Evolutionary conservation across 1,139 yeast species (phyloP).

Genomic region (Pneumocystis wakefieldiae): DNA sequence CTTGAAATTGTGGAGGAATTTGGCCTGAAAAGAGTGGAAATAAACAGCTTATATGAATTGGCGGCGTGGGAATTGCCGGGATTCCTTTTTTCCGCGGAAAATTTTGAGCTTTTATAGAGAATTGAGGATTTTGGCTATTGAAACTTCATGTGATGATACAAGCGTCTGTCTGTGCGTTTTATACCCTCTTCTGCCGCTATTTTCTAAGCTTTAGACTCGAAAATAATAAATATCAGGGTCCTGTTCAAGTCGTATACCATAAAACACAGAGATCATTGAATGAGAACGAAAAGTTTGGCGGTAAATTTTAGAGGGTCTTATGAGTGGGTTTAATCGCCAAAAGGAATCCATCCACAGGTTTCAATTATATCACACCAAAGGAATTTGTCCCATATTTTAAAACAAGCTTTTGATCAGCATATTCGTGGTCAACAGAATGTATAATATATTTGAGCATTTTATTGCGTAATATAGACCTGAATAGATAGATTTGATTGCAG

Average conservation of each 20-base stretch:
- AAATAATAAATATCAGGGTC: constrained; percentile 24
- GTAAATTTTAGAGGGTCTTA: background rate
- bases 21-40: background rate
- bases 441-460: constrained; percentile 23
- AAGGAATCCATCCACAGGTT: constrained; percentile 63
- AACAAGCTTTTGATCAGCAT: constrained; percentile 46
- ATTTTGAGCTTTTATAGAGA: background rate
- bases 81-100: background rate
- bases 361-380: constrained; percentile 35
- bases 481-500: constrained; percentile 63
- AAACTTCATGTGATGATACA: constrained; percentile 84
- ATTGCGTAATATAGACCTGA: constrained; percentile 10
- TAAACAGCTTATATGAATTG: background rate
- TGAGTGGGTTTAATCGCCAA: background rate
- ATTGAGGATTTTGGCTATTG: background rate
- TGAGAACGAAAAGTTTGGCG: constrained; percentile 49
- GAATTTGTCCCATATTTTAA: background rate
- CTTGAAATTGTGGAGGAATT: background rate
- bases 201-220: constrained; percentile 27
- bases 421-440: constrained; percentile 35
- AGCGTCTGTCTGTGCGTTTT: constrained; percentile 48
- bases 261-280: constrained; percentile 45
- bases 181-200: background rate
- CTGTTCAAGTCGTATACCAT: constrained; percentile 46
- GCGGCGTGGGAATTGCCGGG: background rate